Conservation (phyloP, 169 alveolate genomes). For the Cyclospora cayetanensis region DNA sequence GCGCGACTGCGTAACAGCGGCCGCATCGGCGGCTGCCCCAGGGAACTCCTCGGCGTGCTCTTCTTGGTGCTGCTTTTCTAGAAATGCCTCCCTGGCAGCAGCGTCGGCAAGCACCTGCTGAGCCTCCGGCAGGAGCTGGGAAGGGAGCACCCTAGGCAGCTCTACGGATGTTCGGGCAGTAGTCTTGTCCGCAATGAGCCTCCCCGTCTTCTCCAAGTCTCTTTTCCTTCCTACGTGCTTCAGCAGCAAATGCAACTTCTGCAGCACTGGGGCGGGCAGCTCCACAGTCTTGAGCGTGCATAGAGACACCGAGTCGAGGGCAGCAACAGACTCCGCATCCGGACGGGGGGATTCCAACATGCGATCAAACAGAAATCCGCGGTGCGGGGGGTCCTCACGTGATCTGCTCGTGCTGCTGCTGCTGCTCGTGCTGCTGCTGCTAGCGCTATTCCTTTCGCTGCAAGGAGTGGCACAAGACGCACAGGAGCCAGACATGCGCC, state of each 20-base stretch:
- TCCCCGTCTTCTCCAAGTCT: slow-evolving; percentile 84
- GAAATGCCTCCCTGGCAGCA: not conserved
- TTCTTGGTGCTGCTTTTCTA: not conserved
- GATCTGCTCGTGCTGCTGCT: slow-evolving; percentile 29
- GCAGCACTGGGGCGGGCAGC: slow-evolving; percentile 25
- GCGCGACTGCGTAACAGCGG: not conserved
- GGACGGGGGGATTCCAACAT: slow-evolving; percentile 29
- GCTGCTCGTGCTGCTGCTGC: slow-evolving; percentile 29
- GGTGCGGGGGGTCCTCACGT: not conserved
- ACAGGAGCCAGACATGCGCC: too few relatives aligned
- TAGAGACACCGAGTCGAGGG: slow-evolving; percentile 53
- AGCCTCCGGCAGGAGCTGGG: slow-evolving; percentile 73
- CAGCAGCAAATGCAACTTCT: slow-evolving; percentile 46
- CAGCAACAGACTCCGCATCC: slow-evolving; percentile 41
- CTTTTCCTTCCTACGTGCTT: slow-evolving; percentile 71
- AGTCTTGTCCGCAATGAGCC: slow-evolving; percentile 76
- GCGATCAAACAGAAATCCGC: slow-evolving; percentile 64
- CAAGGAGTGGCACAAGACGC: not conserved
- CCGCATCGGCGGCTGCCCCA: not conserved
- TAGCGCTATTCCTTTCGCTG: not conserved
- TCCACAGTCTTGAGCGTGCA: slow-evolving; percentile 36
- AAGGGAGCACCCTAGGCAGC: slow-evolving; percentile 85
- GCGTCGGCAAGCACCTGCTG: slow-evolving; percentile 61
- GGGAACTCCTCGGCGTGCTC: not conserved
- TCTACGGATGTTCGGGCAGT: slow-evolving; percentile 85